Evolutionary conservation across 2,329 filamentous ascomycete species (phyloP), one percentile per base, ranked within the genome.

Genomic region (Parastagonospora avenae): DNA sequence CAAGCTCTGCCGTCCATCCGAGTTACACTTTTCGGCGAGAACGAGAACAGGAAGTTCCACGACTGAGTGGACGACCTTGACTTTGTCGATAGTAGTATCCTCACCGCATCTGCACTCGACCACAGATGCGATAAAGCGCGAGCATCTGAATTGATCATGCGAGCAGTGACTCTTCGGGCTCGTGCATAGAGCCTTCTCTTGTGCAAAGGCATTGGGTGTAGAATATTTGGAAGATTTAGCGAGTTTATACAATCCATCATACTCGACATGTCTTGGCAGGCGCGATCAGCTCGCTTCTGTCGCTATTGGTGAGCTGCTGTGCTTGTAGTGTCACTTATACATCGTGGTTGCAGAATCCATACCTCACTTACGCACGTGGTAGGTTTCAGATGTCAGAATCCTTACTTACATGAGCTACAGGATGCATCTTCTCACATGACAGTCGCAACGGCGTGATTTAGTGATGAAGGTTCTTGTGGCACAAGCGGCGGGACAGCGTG

Each of bases 41-140:
- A 99, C 80, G 82, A 86, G 66, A 97, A 97, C 84, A 88, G 94
- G 75, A 96, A 89, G 79, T 99, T 97, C 85, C 90, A 85, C 71
- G 92, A 97, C 74, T 99, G 87, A 48, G 24, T 24, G 14, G 37
- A 11, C 37, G 9, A 37, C 30, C 9, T 32, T 8, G 30, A n/a
- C n/a, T 32, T 32, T n/a, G 19, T 39, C 37, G 37, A 27, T 12
- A 24, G 11, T 24, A 14, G 37, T 27, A 16, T 27, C 16, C 37
- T 24, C 19, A 24, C 19, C 19, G 19, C 19, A 5, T 24, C 19
- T 24, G 19, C 19, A 24, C 19, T 24, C 19, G 19, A 24, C 19
- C 19, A 24, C 19, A 24, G 19, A 24, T 36, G 19, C 15, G 9
- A 32, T 32, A 10, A 24, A 16, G 37, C 37, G 19, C 19, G 24